Conservation (phyloP, 352 stramenopile genomes). For the Phytopythium delawarense region DNA sequence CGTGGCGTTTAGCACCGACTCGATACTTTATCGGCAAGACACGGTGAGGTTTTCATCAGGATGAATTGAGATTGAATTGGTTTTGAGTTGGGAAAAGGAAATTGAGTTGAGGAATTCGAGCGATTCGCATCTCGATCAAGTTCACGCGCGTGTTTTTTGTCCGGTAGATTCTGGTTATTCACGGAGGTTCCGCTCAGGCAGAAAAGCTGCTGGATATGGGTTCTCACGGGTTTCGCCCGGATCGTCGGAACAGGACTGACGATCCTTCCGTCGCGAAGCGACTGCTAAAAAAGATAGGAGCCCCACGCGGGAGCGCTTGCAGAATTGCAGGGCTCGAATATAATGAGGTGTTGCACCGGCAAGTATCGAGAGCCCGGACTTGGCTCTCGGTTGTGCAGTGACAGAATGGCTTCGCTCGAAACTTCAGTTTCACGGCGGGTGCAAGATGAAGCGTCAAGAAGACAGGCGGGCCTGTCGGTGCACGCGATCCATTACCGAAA, state of each 20-base stretch:
- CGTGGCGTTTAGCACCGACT: not conserved
- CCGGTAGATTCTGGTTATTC: not conserved
- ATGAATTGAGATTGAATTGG: constrained; percentile 2
- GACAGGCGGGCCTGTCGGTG: not conserved
- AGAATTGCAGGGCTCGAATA: no score
- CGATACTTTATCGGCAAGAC: not conserved
- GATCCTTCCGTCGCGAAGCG: not conserved
- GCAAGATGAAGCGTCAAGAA: not conserved
- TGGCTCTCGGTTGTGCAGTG: not conserved
- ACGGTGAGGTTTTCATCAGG: not conserved
- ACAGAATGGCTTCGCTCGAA: not conserved
- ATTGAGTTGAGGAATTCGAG: not conserved
- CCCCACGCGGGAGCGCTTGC: no score
- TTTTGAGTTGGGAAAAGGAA: not conserved
- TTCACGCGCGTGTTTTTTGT: not conserved
- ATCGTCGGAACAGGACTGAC: constrained; percentile 1
- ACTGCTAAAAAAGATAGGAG: not conserved
- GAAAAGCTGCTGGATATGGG: not conserved
- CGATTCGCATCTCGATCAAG: not conserved
- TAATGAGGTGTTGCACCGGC: no score
- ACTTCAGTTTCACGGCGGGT: not conserved
- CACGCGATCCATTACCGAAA: not conserved
- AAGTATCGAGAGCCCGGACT: no score
- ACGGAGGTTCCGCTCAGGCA: not conserved
- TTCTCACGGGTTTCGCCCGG: not conserved